Percentiles rank a stretch among this genome's conserved stretches.
Conservation (phyloP, 2,329 filamentous ascomycete species). For the Colletotrichum navitas region DNA sequence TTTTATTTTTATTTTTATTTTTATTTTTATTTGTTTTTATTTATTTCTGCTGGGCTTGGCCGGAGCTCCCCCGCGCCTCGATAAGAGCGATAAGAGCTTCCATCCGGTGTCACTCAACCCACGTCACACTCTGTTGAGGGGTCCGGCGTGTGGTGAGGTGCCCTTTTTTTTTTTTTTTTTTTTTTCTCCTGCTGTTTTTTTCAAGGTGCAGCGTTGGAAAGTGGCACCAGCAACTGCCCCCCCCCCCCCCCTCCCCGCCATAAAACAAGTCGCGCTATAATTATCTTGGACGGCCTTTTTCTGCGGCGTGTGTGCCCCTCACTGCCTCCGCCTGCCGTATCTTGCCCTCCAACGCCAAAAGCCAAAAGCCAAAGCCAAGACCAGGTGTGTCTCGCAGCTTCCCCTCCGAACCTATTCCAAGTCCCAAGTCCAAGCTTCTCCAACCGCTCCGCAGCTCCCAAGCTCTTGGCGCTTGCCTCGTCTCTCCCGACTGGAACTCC, state of each 20-base stretch:
- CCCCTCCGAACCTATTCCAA: conserved; percentile 21
- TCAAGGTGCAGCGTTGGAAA: conserved; percentile 18
- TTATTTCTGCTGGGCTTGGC: conserved; percentile 21
- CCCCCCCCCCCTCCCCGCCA: conserved; percentile 29
- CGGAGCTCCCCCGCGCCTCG: conserved; percentile 41
- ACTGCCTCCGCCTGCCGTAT: neutral
- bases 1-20: no score
- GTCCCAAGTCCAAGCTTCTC: conserved; percentile 28
- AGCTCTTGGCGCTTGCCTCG: conserved; percentile 32
- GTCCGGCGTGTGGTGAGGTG: conserved; percentile 15
- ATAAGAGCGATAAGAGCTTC: conserved; percentile 42
- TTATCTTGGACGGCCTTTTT: conserved; percentile 32
- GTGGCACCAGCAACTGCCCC: conserved; percentile 7
- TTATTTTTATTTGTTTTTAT: no score
- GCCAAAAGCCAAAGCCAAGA: conserved; percentile 12
- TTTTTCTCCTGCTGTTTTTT: conserved; percentile 12
- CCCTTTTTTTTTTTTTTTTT: conserved; percentile 12
- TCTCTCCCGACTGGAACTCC: conserved; percentile 19
- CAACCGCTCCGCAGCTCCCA: conserved; percentile 36
- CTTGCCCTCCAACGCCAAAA: conserved; percentile 15
- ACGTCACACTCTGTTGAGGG: conserved; percentile 40
- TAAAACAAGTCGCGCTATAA: conserved; percentile 38
- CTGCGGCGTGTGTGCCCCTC: conserved; percentile 13
- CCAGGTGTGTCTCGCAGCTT: conserved; percentile 41
- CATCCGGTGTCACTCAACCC: conserved; percentile 21